A percentile compares a stretch with the other conserved stretches of the same genome.
Evolutionary conservation across 1,284 basidiomycete genomes (phyloP).

Genomic region (Wolfiporia cocos): DNA sequence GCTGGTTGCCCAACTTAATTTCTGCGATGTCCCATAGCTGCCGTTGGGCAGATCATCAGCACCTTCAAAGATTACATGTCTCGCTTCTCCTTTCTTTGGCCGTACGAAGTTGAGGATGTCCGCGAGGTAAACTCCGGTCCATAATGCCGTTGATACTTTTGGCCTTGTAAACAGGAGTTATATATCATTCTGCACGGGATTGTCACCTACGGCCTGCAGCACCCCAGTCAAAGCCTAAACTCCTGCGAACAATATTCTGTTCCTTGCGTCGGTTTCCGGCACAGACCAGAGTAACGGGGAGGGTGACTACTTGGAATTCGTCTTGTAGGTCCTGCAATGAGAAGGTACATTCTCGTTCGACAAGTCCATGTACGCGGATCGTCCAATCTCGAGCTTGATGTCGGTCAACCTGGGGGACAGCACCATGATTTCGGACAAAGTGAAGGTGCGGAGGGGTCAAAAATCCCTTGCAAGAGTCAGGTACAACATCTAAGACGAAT

Average conservation of each 20-base stretch:
- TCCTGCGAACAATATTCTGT: slow-evolving; percentile 61
- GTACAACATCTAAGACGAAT: not conserved
- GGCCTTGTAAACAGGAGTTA: slow-evolving; percentile 8
- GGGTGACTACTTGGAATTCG: slow-evolving; percentile 47
- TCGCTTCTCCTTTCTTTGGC: slow-evolving; percentile 35
- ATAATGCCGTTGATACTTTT: slow-evolving; percentile 52
- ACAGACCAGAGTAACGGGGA: slow-evolving; percentile 64
- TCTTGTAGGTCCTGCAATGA: slow-evolving; percentile 40
- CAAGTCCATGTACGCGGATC: slow-evolving; percentile 45
- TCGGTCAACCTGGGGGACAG: slow-evolving; percentile 45
- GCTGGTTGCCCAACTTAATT: slow-evolving; percentile 42
- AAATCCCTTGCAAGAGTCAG: slow-evolving; percentile 37
- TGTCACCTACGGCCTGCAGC: slow-evolving; percentile 35
- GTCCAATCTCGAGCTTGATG: slow-evolving; percentile 40
- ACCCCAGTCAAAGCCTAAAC: slow-evolving; percentile 59
- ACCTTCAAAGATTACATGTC: slow-evolving; percentile 63
- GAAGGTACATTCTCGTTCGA: slow-evolving; percentile 34
- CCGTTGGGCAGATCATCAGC: slow-evolving; percentile 56
- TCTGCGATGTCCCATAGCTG: slow-evolving; percentile 60
- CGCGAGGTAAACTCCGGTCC: slow-evolving; percentile 60
- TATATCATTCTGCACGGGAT: too few relatives aligned
- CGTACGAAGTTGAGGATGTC: slow-evolving; percentile 48
- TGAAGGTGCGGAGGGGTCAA: slow-evolving; percentile 60
- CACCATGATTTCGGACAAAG: slow-evolving; percentile 65
- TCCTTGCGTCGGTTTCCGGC: slow-evolving; percentile 69